Percentiles rank a stretch among this genome's conserved stretches.
Conservation (phyloP, 1,139 yeast genomes). For the Geotrichum candidum region DNA sequence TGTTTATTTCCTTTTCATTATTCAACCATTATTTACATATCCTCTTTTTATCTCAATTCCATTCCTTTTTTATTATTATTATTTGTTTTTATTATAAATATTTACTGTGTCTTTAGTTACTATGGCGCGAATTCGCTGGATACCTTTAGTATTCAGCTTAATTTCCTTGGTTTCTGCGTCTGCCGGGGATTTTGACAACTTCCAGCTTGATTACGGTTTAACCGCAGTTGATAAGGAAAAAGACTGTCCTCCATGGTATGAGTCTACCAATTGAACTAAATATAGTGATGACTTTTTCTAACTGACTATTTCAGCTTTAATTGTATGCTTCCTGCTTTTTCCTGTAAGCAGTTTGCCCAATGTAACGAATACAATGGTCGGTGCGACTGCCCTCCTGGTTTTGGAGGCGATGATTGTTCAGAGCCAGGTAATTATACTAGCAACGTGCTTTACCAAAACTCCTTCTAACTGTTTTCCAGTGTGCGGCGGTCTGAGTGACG, state of each 20-base stretch:
- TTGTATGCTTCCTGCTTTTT: constrained; percentile 85
- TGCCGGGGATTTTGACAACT: constrained; percentile 4
- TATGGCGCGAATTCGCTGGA: constrained; percentile 6
- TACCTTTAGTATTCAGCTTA: constrained; percentile 1
- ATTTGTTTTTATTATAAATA: background rate
- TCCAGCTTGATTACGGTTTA: constrained; percentile 7
- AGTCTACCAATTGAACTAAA: background rate
- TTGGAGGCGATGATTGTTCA: constrained; percentile 89
- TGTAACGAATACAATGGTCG: constrained; percentile 85
- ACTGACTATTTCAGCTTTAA: constrained; percentile 52
- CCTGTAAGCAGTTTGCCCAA: constrained; percentile 79
- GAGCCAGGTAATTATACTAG: constrained; percentile 43
- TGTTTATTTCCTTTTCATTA: background rate
- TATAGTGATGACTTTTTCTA: background rate
- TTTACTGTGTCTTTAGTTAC: background rate
- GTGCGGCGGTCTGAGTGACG: constrained; percentile 75
- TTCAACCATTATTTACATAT: background rate
- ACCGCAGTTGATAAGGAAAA: constrained; percentile 14
- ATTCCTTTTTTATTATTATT: background rate
- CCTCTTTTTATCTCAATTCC: background rate
- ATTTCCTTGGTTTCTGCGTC: constrained; percentile 1
- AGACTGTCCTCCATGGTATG: constrained; percentile 34
- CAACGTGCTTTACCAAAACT: constrained; percentile 3
- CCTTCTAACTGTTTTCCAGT: constrained; percentile 29
- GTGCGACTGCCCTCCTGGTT: constrained; percentile 89